Base-by-base conservation (phyloP, 1,284 basidiomycete species). In the Sporisorium sorghi region DNA sequence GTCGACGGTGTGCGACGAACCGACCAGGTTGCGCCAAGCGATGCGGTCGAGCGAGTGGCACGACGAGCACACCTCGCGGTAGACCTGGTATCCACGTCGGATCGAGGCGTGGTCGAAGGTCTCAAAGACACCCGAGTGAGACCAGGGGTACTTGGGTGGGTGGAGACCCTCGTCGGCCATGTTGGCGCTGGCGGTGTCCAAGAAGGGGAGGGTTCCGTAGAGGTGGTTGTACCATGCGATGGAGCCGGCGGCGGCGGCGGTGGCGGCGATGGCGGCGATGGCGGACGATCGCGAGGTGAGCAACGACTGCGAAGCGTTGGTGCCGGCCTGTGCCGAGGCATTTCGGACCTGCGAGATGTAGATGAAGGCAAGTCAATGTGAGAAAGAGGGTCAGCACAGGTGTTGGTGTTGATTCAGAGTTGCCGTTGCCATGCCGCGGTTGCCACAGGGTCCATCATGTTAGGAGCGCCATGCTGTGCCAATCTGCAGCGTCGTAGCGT, bases 11-110 rank as follows among this genome's bases (percentile, higher is more conserved):
- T 99, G 97, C 39, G 94, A 97, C 64, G 97, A 93, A 84, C 94
- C 97, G 79, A 99, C 97, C 67, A 99, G 88, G 88, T 99, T 99
- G 85, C 97, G 93, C 97, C 97, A 99, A 71, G 97, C 97, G 85
- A 99, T 95, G 82, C 97, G 94, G 88, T 99, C 93, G 67, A 99
- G 91, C 49, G 97, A 99, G 87, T 99, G 97, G 87, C 97, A 99
- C 17, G 97, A 93, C 7, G 96, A 92, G 86, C 97, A 99, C 65
- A 99, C 97, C 87, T 99, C 96, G 69, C 94, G 93, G 89, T 99
- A 99, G 54, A 99, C 97, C 74, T 94, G 92, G 88, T 97, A 99
- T 30, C 97, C 97, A 85, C 97, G 91, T 83, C 97, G 93, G 85
- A 99, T 98, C 85, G 93, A 80, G 69, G 93, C 89, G 86, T 99